A percentile compares a stretch with the other conserved stretches of the same genome.
Conservation (phyloP, 148 eudicot genomes). For the Silene latifolia region DNA sequence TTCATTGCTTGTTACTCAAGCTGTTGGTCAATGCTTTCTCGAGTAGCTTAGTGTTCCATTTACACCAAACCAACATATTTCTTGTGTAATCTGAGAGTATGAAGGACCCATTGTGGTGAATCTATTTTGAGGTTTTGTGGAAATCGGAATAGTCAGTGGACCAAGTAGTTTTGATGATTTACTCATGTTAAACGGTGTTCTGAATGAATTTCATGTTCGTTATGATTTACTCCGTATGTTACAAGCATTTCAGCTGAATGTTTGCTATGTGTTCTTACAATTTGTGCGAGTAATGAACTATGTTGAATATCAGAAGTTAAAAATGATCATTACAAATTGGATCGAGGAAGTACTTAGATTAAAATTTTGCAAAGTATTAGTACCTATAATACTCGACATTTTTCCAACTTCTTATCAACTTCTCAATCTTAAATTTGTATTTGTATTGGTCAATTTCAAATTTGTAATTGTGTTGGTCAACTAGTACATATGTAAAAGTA, state of each 20-base stretch:
- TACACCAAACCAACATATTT: not conserved
- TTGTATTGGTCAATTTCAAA: no score
- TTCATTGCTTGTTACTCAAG: not conserved
- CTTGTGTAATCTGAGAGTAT: not conserved
- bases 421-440: no score
- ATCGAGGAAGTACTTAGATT: no score
- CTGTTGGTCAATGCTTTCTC: not conserved
- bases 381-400: no score
- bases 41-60: not conserved
- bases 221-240: not conserved
- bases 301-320: no score
- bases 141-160: not conserved
- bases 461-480: no score
- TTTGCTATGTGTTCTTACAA: not conserved
- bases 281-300: no score
- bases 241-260: not conserved
- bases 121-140: not conserved
- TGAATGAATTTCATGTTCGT: not conserved
- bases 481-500: no score
- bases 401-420: no score
- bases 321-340: no score
- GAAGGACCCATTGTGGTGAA: not conserved
- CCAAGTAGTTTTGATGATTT: not conserved
- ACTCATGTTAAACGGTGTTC: not conserved
- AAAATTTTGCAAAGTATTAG: no score